Percentiles rank a stretch among this genome's conserved stretches.
Conservation (phyloP, 306 rosid genomes). For the Carpinus fangiana region DNA sequence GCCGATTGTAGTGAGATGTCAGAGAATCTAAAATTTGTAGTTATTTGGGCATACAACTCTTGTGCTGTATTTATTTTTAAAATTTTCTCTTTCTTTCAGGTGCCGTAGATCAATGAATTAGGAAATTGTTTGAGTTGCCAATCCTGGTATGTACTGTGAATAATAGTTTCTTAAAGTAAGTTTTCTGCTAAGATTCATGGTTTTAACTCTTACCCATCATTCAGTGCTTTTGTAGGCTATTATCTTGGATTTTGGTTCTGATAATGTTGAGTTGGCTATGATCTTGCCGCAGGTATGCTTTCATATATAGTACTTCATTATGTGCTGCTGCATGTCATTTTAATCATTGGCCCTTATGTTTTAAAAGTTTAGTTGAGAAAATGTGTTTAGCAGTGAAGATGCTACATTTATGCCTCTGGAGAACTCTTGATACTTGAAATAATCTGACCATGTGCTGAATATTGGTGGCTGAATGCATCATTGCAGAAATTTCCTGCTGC, state of each 20-base stretch:
- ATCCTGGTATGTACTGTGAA: constrained; percentile 41
- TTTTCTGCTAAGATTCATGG: constrained; percentile 15
- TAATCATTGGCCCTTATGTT: background rate
- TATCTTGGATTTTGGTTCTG: constrained; percentile 12
- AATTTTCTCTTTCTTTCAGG: constrained; percentile 42
- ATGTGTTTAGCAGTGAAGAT: background rate
- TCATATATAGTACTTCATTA: constrained; percentile 7
- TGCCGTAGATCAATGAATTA: constrained; percentile 95
- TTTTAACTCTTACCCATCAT: constrained; percentile 4
- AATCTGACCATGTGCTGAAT: background rate
- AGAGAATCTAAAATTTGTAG: background rate
- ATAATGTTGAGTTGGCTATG: constrained; percentile 27
- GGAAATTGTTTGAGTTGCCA: constrained; percentile 29
- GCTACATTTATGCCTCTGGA: constrained; percentile 6
- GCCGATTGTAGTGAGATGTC: background rate
- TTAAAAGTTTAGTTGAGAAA: background rate
- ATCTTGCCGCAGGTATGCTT: constrained; percentile 40
- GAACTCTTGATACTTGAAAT: background rate
- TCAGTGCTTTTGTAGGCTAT: constrained; percentile 26
- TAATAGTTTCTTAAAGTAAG: constrained; percentile 22
- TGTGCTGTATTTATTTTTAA: constrained; percentile 5
- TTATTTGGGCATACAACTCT: constrained; percentile 2
- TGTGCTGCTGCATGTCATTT: constrained; percentile 25
- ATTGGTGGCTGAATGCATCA: background rate
- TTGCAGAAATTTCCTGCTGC: background rate